Conservation (phyloP, 305 asterid species). For the Solanum hybrid region DNA sequence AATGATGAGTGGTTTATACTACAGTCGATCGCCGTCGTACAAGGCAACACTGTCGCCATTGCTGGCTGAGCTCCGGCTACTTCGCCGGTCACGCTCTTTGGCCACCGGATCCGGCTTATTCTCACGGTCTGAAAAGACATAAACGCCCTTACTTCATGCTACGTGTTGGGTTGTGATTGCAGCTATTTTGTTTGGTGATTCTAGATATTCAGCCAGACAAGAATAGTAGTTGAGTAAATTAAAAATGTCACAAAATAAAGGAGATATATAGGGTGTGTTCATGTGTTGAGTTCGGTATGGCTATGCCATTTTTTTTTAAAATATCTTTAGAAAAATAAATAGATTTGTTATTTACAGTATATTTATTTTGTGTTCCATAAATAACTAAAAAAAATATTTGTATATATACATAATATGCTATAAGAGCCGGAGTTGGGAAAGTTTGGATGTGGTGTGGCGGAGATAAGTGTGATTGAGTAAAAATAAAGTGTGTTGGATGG, state of each 20-base stretch:
- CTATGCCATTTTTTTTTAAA: neutral
- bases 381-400: neutral
- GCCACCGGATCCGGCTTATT: neutral
- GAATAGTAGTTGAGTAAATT: neutral
- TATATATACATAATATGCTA: neutral
- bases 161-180: neutral
- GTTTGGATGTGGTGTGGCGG: neutral
- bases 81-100: neutral
- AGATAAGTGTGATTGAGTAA: neutral
- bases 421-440: neutral
- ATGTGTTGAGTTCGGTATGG: neutral
- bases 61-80: neutral
- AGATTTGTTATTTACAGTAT: neutral
- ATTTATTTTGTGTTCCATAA: neutral
- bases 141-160: neutral
- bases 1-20: neutral
- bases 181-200: neutral
- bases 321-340: neutral
- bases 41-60: neutral
- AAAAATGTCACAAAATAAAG: neutral
- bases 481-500: neutral
- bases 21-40: neutral
- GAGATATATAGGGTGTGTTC: neutral
- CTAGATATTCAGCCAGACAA: neutral
- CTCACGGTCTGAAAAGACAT: neutral